Percentiles rank a stretch among this genome's conserved stretches.
Evolutionary conservation across 257 asterid species (phyloP).

Genomic region (Cynanchum wilfordii): DNA sequence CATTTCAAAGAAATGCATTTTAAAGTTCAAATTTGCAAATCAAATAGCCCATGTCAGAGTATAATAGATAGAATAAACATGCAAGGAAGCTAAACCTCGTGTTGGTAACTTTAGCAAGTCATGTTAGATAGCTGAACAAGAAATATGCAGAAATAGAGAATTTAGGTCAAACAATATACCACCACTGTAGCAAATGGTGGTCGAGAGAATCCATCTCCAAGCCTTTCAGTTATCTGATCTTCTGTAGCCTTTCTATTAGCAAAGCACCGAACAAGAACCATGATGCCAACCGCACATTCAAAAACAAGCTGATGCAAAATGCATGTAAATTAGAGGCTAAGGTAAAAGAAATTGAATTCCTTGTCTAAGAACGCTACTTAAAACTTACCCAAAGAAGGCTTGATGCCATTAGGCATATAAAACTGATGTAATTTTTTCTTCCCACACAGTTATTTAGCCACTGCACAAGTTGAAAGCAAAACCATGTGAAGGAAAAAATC

Average conservation of each 20-base stretch:
- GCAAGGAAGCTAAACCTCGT: not conserved
- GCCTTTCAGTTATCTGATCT: slow-evolving; percentile 63
- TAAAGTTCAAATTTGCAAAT: not conserved
- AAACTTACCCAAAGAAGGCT: slow-evolving; percentile 86
- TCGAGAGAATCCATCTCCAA: slow-evolving; percentile 92
- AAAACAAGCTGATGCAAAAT: slow-evolving; percentile 69
- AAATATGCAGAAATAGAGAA: not conserved
- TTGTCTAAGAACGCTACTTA: slow-evolving; percentile 3
- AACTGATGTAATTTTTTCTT: slow-evolving; percentile 75
- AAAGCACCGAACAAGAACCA: slow-evolving; percentile 90
- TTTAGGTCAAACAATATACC: slow-evolving; percentile 38
- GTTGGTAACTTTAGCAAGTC: not conserved
- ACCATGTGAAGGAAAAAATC: slow-evolving; percentile 1
- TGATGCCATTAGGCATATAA: slow-evolving; percentile 82
- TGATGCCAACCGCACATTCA: slow-evolving; percentile 79
- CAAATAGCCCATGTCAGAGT: not conserved
- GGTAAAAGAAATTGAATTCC: not conserved
- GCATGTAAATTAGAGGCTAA: slow-evolving; percentile 14
- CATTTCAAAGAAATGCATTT: not conserved
- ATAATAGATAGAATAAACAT: not conserved
- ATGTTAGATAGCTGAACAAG: not conserved
- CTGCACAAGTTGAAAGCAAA: slow-evolving; percentile 42
- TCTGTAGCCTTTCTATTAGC: slow-evolving; percentile 63
- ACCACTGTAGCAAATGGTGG: slow-evolving; percentile 93
- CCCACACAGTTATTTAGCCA: slow-evolving; percentile 98